Evolutionary conservation across 2,329 filamentous ascomycete genomes (phyloP), one percentile per base, ranked within the genome.

Genomic region (Fusarium secorum): DNA sequence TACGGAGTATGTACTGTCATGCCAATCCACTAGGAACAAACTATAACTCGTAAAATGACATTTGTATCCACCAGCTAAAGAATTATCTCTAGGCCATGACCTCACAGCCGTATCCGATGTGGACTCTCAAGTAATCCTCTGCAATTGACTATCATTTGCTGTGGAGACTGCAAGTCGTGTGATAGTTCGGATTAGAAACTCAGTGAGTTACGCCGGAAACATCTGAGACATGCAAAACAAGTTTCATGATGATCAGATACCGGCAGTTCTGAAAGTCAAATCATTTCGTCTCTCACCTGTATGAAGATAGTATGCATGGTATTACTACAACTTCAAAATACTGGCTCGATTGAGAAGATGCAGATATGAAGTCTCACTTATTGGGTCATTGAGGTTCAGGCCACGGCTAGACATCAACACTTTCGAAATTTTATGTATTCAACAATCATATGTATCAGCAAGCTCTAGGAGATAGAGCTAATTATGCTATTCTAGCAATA

Each of bases 41-140:
- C 39, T 39, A 57, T 45, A 35, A 44, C 52, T 28, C 44, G 42
- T 38, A 65, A 24, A 38, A 63, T 57, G 42, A n/a, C 62, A 45
- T 63, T 26, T 33, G 62, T 71, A 66, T 42, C 68, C 68, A 71
- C 63, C 32, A 45, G 30, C n/a, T 33, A 24, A 69, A 33, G 14
- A 45, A 26, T 46, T 36, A 30, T 62, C 24, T 70, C 44, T 38
- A 32, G 35, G 48, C 42, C 44, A n/a, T 26, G 30, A 55, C 18
- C 54, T 32, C 59, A 45, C 20, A 36, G 24, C n/a, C 26, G 30
- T 11, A 20, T 14, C 32, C 30, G 30, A 20, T 20, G 17, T 33
- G 24, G 38, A 17, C 20, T 55, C 14, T 10, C 14, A 39, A 35
- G n/a, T 32, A 10, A 15, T 17, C 22, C 14, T 24, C 3, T 15